Evolutionary conservation across 2,329 filamentous ascomycete species (phyloP).

Genomic region (Cercospora brassicicola): DNA sequence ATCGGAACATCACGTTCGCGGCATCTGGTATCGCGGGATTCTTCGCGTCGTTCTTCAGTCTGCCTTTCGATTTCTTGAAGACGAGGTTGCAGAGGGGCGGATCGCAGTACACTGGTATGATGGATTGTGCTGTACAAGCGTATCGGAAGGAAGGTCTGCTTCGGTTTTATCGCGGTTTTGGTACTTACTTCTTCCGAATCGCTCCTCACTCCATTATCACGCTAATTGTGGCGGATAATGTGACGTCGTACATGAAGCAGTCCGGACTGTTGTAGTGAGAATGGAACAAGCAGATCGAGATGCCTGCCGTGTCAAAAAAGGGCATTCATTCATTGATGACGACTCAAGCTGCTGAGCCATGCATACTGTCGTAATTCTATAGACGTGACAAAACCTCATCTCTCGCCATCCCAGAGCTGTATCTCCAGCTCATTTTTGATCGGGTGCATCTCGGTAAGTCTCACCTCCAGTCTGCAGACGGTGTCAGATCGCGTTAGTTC

Average conservation of each 20-base stretch:
- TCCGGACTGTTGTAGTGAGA: not conserved
- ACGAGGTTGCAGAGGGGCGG: conserved; percentile 89
- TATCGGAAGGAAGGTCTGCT: conserved; percentile 79
- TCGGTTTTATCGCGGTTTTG: conserved; percentile 92
- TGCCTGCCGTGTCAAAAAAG: not conserved
- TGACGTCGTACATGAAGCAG: conserved; percentile 17
- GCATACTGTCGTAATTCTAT: not conserved
- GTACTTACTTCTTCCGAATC: conserved; percentile 71
- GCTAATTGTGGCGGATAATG: conserved; percentile 26
- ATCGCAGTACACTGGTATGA: conserved; percentile 79
- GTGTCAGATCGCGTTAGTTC: conserved; percentile 8
- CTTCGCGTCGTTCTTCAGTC: conserved; percentile 89
- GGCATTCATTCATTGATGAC: not conserved
- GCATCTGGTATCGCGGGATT: conserved; percentile 90
- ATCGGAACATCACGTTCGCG: conserved; percentile 67
- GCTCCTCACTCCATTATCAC: conserved; percentile 28
- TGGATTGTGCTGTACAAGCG: conserved; percentile 86
- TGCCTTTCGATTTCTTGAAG: conserved; percentile 98
- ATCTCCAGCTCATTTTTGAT: no score
- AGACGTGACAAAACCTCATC: no score
- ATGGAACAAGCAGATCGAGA: not conserved
- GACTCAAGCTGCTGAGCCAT: not conserved
- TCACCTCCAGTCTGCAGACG: not conserved
- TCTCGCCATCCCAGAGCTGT: no score
- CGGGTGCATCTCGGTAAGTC: not conserved